These are phyloP conservation scores for Rhododendron molle DNA, from an alignment of 148 eudicot species.

Conservation along the genomic window DNA sequence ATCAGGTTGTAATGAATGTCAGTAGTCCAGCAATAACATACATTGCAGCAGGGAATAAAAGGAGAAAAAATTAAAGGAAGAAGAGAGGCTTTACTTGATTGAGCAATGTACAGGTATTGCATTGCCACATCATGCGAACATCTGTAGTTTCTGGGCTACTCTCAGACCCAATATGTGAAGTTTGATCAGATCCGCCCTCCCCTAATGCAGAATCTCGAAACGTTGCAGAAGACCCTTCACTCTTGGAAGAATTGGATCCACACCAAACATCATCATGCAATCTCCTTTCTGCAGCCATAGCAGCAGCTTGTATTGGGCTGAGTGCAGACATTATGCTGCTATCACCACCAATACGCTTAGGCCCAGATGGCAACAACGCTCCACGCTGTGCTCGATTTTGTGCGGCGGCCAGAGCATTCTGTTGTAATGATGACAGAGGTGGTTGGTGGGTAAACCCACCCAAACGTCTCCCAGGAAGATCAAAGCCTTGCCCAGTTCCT, in stretches of 20 bases:
- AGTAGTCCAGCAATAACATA: background rate
- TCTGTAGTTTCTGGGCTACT: conserved; percentile 17
- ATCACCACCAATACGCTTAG: conserved; percentile 51
- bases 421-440: conserved; percentile 35
- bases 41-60: background rate
- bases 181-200: conserved; percentile 9
- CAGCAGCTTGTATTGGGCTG: conserved; percentile 58
- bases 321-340: conserved; percentile 37
- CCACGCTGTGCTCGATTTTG: conserved; percentile 31
- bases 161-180: conserved; percentile 14
- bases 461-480: conserved; percentile 49
- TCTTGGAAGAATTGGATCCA: conserved; percentile 29
- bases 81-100: conserved; percentile 52
- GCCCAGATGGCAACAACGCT: conserved; percentile 38
- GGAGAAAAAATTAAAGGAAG: background rate
- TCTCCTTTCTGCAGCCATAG: conserved; percentile 67
- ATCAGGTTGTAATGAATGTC: background rate
- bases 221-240: conserved; percentile 20
- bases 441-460: conserved; percentile 50
- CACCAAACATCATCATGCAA: conserved; percentile 52
- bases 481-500: conserved; percentile 52
- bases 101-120: conserved; percentile 60
- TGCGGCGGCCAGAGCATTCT: conserved; percentile 46
- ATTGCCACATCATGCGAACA: conserved; percentile 48
- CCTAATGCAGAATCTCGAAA: conserved; percentile 12